Evolutionary conservation across 2,329 filamentous ascomycete species (phyloP), one percentile per base, ranked within the genome.

Genomic region (Talaromyces rugulosus): DNA sequence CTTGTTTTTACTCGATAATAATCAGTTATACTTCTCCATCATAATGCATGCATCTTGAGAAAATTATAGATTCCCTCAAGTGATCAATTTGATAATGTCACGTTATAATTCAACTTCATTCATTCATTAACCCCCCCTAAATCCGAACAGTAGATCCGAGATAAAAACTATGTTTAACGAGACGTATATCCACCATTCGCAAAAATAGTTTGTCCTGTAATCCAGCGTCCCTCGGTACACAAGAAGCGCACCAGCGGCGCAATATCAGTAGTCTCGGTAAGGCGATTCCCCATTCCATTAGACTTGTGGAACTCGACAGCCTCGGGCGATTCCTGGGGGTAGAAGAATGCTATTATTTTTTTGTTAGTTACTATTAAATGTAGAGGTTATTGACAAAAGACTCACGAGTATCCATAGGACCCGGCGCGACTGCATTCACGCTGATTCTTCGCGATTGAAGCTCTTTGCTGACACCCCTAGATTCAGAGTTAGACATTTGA

Each of bases 391-490:
- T 23, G 23, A 52, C 5, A n/a, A 36, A 8, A 12, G 11, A 71
- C 70, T 71, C 71, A 74, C 78, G 78, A 0, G 84, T 87, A 5
- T 75, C 82, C 3, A 83, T 87, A 0, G 83, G 84, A 0, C 83
- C 83, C 0, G 82, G 82, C 0, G 81, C 80, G 16, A 85, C 71
- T 11, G 77, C 77, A 65, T 85, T 85, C 31, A 84, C 81, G 23
- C 69, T 77, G 68, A 86, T 81, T 3, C 79, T 79, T 65, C 79
- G 80, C 18, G 71, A 64, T 6, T 80, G 82, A 27, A 87, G 78
- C 58, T 86, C 84, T 71, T 86, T 87, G 59, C 81, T 78, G 62
- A 87, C 72, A 2, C 81, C 76, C 30, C 69, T 70, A 56, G 16
- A 27, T 4, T 33, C 2, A 33, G 40, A 42, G 56, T 6, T 11